These are phyloP conservation scores for Penicillium soppii DNA, from an alignment of 495 filamentous ascomycete genomes.

Conservation along the genomic window DNA sequence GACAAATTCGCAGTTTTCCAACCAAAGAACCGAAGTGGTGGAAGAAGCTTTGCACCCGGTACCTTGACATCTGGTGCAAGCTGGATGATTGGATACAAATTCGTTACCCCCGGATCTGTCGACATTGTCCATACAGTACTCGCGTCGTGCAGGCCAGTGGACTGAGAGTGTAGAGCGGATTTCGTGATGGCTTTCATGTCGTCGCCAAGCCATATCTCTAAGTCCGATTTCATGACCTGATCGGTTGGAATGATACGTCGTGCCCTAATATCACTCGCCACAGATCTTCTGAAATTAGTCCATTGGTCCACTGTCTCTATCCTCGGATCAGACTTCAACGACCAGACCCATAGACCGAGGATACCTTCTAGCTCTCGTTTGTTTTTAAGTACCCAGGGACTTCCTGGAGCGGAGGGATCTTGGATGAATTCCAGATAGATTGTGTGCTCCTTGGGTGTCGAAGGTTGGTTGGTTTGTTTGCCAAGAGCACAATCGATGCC, in stretches of 20 bases:
- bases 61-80: neutral
- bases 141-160: neutral
- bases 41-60: neutral
- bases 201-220: slow-evolving; percentile 1
- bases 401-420: neutral
- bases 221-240: neutral
- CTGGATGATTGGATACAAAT: too few relatives aligned
- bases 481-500: neutral
- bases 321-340: slow-evolving; percentile 3
- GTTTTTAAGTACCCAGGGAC: neutral
- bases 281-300: neutral
- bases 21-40: neutral
- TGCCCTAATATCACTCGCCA: neutral
- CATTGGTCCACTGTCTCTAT: neutral
- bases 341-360: slow-evolving; percentile 12
- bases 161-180: neutral
- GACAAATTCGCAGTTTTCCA: neutral
- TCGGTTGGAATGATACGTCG: neutral
- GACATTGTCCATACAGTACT: neutral
- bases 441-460: neutral
- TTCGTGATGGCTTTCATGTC: neutral
- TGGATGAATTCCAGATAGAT: neutral
- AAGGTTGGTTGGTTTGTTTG: neutral
- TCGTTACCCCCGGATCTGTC: neutral
- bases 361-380: slow-evolving; percentile 6